Conservation (phyloP, 1,284 basidiomycete genomes). For the Phenoliferia sp. region DNA sequence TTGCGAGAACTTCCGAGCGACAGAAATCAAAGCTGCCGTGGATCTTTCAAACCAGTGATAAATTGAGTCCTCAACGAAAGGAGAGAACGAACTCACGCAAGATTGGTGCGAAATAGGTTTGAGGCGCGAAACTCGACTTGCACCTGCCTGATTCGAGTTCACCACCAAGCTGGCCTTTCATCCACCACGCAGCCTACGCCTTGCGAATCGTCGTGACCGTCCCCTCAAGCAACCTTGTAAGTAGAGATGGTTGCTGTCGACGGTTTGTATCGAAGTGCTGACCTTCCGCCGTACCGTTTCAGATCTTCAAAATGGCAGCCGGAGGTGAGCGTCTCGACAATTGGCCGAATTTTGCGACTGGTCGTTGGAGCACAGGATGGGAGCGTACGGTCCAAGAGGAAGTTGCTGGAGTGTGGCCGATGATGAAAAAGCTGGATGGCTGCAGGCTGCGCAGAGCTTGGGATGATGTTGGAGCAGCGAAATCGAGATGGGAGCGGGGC, state of each 20-base stretch:
- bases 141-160: background rate
- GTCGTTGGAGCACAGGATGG: background rate
- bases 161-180: background rate
- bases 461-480: too few relatives aligned
- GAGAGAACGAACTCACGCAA: too few relatives aligned
- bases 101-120: too few relatives aligned
- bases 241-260: background rate
- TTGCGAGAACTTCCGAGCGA: too few relatives aligned
- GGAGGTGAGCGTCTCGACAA: constrained; percentile 7
- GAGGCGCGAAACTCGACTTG: too few relatives aligned
- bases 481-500: too few relatives aligned
- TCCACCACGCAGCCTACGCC: background rate
- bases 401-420: too few relatives aligned
- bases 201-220: background rate
- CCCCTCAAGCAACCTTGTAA: background rate
- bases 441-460: too few relatives aligned
- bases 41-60: too few relatives aligned
- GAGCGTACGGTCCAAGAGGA: background rate
- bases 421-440: too few relatives aligned
- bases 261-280: background rate
- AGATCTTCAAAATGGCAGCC: constrained; percentile 11
- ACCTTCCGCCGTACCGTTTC: background rate
- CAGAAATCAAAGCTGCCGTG: too few relatives aligned
- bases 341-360: background rate
- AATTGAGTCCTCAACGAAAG: too few relatives aligned